A percentile compares a stretch with the other conserved stretches of the same genome.
These are phyloP conservation scores for Verticillium tricorpus DNA, from an alignment of 2,329 filamentous ascomycete genomes.

Conservation along the genomic window DNA sequence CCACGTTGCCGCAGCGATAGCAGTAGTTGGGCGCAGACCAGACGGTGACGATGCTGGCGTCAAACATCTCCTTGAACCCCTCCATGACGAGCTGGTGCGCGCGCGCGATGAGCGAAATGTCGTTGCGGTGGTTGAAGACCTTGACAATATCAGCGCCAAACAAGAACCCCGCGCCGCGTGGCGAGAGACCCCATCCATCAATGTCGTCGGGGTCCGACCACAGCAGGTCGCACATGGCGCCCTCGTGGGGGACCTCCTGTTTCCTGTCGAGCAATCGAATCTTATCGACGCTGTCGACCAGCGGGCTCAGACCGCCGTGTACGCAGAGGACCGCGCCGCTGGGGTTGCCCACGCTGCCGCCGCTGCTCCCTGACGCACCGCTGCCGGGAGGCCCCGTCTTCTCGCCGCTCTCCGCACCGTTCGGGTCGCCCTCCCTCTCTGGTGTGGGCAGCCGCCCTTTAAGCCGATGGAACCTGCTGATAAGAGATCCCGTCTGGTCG, in stretches of 20 bases:
- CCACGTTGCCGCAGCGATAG: constrained; percentile 93
- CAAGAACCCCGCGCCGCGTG: constrained; percentile 89
- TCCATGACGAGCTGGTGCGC: constrained; percentile 99
- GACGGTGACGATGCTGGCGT: constrained; percentile 93
- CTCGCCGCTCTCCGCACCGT: constrained; percentile 24
- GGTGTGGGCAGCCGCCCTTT: constrained; percentile 22
- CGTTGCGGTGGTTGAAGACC: constrained; percentile 91
- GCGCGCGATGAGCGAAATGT: constrained; percentile 84
- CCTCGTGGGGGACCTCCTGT: constrained; percentile 97
- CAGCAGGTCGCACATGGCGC: constrained; percentile 96
- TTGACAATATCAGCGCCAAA: constrained; percentile 96
- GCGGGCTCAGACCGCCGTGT: constrained; percentile 85
- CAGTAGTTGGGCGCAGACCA: constrained; percentile 98
- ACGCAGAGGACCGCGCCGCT: constrained; percentile 90
- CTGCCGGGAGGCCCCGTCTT: constrained; percentile 74
- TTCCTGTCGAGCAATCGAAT: constrained; percentile 93
- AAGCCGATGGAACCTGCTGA: constrained; percentile 63
- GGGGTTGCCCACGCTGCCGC: constrained; percentile 58
- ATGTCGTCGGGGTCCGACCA: constrained; percentile 99
- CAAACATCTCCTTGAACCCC: constrained; percentile 99
- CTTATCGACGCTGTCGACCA: constrained; percentile 92
- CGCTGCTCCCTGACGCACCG: constrained; percentile 67
- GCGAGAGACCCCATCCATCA: constrained; percentile 92
- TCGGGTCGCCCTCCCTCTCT: neutral
- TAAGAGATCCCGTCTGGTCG: constrained; percentile 75